A percentile compares a stretch with the other conserved stretches of the same genome.
Evolutionary conservation across 306 rosid genomes (phyloP).

Genomic region (Potentilla sterilis): DNA sequence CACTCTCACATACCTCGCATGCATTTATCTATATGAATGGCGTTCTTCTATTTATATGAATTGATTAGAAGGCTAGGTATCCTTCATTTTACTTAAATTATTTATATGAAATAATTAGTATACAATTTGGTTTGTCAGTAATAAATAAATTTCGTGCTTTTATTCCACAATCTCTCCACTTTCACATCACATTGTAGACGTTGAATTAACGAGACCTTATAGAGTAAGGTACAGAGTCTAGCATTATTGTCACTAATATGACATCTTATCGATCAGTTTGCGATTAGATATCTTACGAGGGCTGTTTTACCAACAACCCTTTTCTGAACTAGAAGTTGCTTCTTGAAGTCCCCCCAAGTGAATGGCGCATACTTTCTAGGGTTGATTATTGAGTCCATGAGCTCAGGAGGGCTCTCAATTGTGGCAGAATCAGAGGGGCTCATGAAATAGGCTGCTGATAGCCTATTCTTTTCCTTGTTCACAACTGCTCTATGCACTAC

Average conservation of each 20-base stretch:
- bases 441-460: conserved; percentile 24
- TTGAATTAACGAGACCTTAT: too few relatives aligned
- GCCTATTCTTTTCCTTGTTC: conserved; percentile 22
- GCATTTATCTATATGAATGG: too few relatives aligned
- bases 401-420: conserved; percentile 9
- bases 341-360: conserved; percentile 17
- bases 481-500: conserved; percentile 21
- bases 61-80: not conserved
- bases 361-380: conserved; percentile 9
- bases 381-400: conserved; percentile 1
- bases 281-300: conserved; percentile 5
- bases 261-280: not conserved
- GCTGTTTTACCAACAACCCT: conserved; percentile 20
- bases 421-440: conserved; percentile 2
- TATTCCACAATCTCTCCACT: not conserved
- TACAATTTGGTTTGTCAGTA: not conserved
- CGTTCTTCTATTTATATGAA: too few relatives aligned
- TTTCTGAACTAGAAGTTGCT: conserved; percentile 15
- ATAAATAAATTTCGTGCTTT: not conserved
- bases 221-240: not conserved
- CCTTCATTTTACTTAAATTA: not conserved
- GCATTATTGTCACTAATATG: not conserved
- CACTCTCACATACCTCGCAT: too few relatives aligned
- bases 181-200: not conserved
- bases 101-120: not conserved